A percentile compares a stretch with the other conserved stretches of the same genome.
These are phyloP conservation scores for grape (Vitis vinifera) DNA, from an alignment of 164 flowering plant species.

Conservation along the genomic window ASM3070453v1 NC_081810.1:573501-574000, in stretches of 20 bases:
- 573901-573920: too few species aligned
- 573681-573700: constrained; percentile 1
- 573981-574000: too few species aligned
- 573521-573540: background rate
- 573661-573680: constrained; percentile 71
- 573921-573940: too few species aligned
- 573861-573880: background rate
- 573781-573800: background rate
- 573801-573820: background rate
- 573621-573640: constrained; percentile 94
- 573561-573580: constrained; percentile 4
- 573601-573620: constrained; percentile 95
- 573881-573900: too few species aligned
- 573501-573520: background rate
- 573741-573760: background rate
- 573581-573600: constrained; percentile 99
- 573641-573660: constrained; percentile 97
- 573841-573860: background rate
- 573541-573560: background rate
- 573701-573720: background rate
- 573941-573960: too few species aligned
- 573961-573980: too few species aligned
- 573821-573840: background rate
- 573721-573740: background rate
- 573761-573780: background rate